These are phyloP conservation scores for Entomortierella chlamydospora DNA, from an alignment of 192 early-diverging fungal genomes.

Conservation along the genomic window DNA sequence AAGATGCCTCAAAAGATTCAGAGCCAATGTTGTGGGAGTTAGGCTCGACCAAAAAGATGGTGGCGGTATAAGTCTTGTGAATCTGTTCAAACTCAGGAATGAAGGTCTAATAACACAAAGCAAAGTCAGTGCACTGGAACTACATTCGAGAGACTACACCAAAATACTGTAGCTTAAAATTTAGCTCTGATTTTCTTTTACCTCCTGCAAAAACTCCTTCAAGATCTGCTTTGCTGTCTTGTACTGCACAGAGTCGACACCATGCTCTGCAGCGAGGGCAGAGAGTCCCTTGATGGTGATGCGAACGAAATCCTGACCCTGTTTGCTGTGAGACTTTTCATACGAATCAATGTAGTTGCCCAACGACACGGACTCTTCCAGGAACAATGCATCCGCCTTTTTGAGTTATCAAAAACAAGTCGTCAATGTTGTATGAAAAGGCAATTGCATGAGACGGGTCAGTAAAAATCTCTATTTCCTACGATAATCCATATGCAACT, in stretches of 20 bases:
- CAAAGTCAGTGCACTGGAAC: no score
- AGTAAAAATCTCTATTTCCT: no score
- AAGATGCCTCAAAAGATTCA: slow-evolving; percentile 7
- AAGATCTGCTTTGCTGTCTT: slow-evolving; percentile 41
- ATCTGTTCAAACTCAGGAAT: slow-evolving; percentile 53
- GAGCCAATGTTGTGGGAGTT: slow-evolving; percentile 14
- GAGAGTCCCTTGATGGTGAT: slow-evolving; percentile 44
- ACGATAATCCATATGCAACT: no score
- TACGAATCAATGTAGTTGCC: slow-evolving; percentile 49
- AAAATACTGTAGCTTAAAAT: no score
- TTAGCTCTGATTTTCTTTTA: no score
- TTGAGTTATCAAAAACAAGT: no score
- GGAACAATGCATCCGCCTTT: slow-evolving; percentile 52
- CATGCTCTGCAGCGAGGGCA: slow-evolving; percentile 43
- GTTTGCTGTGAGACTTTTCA: slow-evolving; percentile 19
- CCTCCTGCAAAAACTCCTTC: slow-evolving; percentile 45
- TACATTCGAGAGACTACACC: no score
- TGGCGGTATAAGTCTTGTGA: slow-evolving; percentile 48
- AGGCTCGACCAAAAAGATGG: slow-evolving; percentile 41
- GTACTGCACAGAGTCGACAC: slow-evolving; percentile 44
- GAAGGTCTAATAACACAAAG: slow-evolving; percentile 17
- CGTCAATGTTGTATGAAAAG: no score
- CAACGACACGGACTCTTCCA: slow-evolving; percentile 44
- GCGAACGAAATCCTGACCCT: slow-evolving; percentile 36
- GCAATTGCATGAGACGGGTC: no score